These are phyloP conservation scores for Coemansia sp. DNA, from an alignment of 192 early-diverging fungal species.

Conservation along the genomic window DNA sequence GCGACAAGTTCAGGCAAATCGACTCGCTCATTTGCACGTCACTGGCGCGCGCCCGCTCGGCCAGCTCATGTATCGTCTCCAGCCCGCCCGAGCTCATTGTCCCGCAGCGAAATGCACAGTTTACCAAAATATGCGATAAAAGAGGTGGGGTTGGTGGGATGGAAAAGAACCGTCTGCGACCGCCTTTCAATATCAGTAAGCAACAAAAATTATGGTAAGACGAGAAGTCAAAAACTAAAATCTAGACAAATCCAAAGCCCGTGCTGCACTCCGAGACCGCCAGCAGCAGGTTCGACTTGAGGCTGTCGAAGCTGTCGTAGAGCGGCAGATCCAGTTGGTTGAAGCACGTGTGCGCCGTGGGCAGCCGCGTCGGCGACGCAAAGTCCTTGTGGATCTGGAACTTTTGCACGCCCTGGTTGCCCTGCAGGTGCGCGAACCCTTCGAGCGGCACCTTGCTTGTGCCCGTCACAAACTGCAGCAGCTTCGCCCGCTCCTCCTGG, in stretches of 20 bases:
- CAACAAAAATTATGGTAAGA: neutral
- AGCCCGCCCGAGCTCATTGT: slow-evolving; percentile 2
- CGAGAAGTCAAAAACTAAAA: neutral
- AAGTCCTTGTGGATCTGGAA: slow-evolving; percentile 99
- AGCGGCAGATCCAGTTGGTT: slow-evolving; percentile 96
- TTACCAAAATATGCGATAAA: no score
- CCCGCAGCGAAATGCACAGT: no score
- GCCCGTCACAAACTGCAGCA: slow-evolving; percentile 96
- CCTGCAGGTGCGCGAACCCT: slow-evolving; percentile 90
- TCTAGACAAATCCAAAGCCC: slow-evolving; percentile 79
- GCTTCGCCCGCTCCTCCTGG: slow-evolving; percentile 96
- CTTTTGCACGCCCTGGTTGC: slow-evolving; percentile 90
- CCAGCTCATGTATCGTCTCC: slow-evolving; percentile 32
- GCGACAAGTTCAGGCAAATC: slow-evolving; percentile 60
- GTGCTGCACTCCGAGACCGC: slow-evolving; percentile 91
- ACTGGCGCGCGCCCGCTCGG: slow-evolving; percentile 10
- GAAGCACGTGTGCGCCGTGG: slow-evolving; percentile 98
- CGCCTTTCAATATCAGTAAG: neutral
- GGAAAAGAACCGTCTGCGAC: no score
- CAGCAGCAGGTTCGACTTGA: slow-evolving; percentile 74
- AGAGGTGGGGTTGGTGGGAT: no score
- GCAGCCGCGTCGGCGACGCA: slow-evolving; percentile 76
- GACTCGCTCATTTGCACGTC: slow-evolving; percentile 34
- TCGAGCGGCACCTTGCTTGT: slow-evolving; percentile 97
- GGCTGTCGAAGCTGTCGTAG: slow-evolving; percentile 86